Evolutionary conservation across 176 grass and related monocot genomes (phyloP).

Genomic region (Lolium rigidum): DNA sequence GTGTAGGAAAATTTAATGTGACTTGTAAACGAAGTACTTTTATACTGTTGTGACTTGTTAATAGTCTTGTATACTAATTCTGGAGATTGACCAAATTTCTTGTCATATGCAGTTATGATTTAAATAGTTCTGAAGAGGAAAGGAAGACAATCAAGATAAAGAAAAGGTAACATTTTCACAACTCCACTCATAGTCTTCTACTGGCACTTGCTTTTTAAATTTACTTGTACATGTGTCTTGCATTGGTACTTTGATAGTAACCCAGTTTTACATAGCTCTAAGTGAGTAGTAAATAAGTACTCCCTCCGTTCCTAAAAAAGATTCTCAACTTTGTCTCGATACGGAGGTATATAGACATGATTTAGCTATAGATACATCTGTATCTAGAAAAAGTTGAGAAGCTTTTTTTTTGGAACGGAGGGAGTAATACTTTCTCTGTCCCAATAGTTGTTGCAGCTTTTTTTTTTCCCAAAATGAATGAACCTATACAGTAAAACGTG

Average conservation of each 20-base stretch:
- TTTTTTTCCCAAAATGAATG: no score
- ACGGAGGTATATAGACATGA: no score
- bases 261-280: slow-evolving; percentile 32
- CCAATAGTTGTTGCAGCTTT: no score
- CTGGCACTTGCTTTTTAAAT: slow-evolving; percentile 13
- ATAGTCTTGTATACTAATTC: slow-evolving; percentile 16
- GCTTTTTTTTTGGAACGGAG: no score
- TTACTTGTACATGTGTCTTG: slow-evolving; percentile 1
- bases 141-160: slow-evolving; percentile 65
- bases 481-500: no score
- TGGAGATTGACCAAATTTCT: slow-evolving; percentile 31
- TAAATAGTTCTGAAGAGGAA: slow-evolving; percentile 78
- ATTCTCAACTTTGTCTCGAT: no score
- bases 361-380: no score
- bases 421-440: no score
- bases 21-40: background rate
- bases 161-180: slow-evolving; percentile 65
- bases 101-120: slow-evolving; percentile 75
- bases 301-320: no score
- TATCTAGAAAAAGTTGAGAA: no score
- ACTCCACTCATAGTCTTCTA: slow-evolving; percentile 1
- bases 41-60: background rate
- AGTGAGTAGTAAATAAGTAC: background rate
- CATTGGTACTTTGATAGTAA: slow-evolving; percentile 7
- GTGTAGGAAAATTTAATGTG: background rate